A percentile compares a stretch with the other conserved stretches of the same genome.
Conservation (phyloP, 768 basidiomycete species). For the Hypsizygus marmoreus region DNA sequence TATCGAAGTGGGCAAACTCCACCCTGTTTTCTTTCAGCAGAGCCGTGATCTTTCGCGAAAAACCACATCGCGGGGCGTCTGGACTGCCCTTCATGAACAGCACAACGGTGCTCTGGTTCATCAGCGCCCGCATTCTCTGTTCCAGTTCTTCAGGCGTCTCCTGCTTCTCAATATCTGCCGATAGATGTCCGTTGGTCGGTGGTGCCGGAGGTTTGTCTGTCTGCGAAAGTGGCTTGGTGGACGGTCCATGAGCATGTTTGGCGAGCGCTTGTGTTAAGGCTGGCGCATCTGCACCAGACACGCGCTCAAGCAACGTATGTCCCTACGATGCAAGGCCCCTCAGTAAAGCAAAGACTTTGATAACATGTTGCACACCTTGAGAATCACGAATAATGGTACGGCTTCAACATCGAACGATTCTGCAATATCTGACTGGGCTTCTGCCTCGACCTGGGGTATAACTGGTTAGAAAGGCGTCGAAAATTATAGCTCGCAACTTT, state of each 20-base stretch:
- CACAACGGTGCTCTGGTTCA: slow-evolving; percentile 79
- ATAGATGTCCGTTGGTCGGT: slow-evolving; percentile 22
- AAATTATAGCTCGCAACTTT: neutral
- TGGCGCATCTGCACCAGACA: slow-evolving; percentile 78
- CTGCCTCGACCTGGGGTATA: slow-evolving; percentile 74
- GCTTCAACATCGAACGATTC: slow-evolving; percentile 92
- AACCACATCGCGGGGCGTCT: slow-evolving; percentile 78
- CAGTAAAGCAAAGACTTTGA: neutral
- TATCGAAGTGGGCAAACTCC: slow-evolving; percentile 79
- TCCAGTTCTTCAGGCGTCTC: slow-evolving; percentile 72
- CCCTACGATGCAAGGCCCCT: slow-evolving; percentile 53
- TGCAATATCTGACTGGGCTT: slow-evolving; percentile 77
- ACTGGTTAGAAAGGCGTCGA: neutral
- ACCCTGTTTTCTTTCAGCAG: slow-evolving; percentile 67
- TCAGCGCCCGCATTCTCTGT: slow-evolving; percentile 63
- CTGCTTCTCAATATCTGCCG: slow-evolving; percentile 19
- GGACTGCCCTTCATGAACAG: slow-evolving; percentile 93
- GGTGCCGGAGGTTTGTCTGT: slow-evolving; percentile 46
- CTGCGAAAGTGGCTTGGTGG: slow-evolving; percentile 46
- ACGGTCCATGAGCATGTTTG: slow-evolving; percentile 48
- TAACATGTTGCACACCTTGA: slow-evolving; percentile 55
- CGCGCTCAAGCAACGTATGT: slow-evolving; percentile 77
- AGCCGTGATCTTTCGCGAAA: slow-evolving; percentile 73
- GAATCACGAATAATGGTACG: slow-evolving; percentile 83
- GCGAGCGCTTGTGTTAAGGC: slow-evolving; percentile 62